phyloP scores from a whole-genome alignment of 805 yeast genomes.

The Candida manassasensis region DNA sequence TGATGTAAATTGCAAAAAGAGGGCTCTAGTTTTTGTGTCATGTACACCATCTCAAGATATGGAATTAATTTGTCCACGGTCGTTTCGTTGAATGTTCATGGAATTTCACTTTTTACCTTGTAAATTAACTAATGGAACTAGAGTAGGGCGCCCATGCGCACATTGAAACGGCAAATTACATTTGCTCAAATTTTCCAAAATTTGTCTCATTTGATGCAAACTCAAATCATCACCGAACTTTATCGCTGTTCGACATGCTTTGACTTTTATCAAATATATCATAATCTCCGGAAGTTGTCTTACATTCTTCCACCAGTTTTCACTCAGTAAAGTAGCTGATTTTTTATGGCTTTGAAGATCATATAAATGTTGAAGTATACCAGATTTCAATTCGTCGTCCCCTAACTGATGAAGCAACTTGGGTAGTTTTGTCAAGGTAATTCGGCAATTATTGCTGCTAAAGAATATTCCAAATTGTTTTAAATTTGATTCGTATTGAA shows the following conservation, averaged over 20 bases:
- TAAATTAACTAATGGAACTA: conserved; percentile 46
- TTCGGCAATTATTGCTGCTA: conserved; percentile 2
- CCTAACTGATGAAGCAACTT: conserved; percentile 29
- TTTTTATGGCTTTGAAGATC: conserved; percentile 38
- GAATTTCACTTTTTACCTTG: no score
- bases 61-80: no score
- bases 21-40: no score
- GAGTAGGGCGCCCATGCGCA: conserved; percentile 82
- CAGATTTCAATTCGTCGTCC: conserved; percentile 24
- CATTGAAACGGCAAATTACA: conserved; percentile 70
- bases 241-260: conserved; percentile 65
- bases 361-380: conserved; percentile 40
- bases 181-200: conserved; percentile 38
- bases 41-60: no score
- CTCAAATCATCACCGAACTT: conserved; percentile 63
- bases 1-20: no score
- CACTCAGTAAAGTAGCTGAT: conserved; percentile 34
- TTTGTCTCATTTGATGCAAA: conserved; percentile 35
- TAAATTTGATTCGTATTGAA: conserved; percentile 11
- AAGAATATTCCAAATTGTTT: conserved; percentile 16
- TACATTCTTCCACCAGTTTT: conserved; percentile 18
- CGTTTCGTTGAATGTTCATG: no score
- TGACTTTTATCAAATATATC: conserved; percentile 48
- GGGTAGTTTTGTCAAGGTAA: conserved; percentile 43
- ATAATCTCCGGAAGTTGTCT: conserved; percentile 46